Evolutionary conservation across 257 asterid genomes (phyloP), one percentile per base, ranked within the genome.

Genomic region (Marsdenia floribunda): DNA sequence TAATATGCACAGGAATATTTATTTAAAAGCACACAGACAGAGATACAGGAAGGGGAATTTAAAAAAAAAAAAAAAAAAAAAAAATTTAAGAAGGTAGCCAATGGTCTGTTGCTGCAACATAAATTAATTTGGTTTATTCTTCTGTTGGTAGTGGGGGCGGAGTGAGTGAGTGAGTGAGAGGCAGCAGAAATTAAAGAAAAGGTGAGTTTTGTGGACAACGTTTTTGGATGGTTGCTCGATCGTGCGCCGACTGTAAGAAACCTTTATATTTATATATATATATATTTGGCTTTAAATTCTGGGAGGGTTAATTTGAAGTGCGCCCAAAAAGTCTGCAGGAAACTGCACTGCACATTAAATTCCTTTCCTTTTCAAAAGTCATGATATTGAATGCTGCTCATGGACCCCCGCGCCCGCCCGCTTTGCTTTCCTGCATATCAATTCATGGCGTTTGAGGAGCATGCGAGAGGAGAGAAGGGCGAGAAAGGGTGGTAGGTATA

Each of bases 221-320:
- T 72, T 55, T 44, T 55, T 72, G 75, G 75, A 72, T 38, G 61
- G 22, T 37, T 55, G 54, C 68, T 52, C 49, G 49, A 44, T 44
- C 50, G 64, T 72, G 75, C 54, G 63, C 75, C 75, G 75, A 72
- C 75, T 53, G 68, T 37, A 55, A 59, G 49, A 44, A 40, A 4
- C 10, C 10, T 19, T 44, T 14, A n/a, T n/a, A n/a, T n/a, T n/a
- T n/a, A n/a, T n/a, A n/a, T n/a, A n/a, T n/a, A n/a, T n/a, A n/a
- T n/a, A n/a, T n/a, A n/a, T n/a, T n/a, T n/a, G n/a, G n/a, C 0
- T 19, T 55, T 6, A 9, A 21, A 1, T 52, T 52, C 6, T 52
- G 3, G 54, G 49, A 44, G 49, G 49, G 3, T 50, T 50, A 50
- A 11, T 50, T 52, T 55, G 12, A 29, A 68, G 71, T 35, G 71